Evolutionary conservation across 1,284 basidiomycete genomes (phyloP).

Genomic region (Boletellus sp.): DNA sequence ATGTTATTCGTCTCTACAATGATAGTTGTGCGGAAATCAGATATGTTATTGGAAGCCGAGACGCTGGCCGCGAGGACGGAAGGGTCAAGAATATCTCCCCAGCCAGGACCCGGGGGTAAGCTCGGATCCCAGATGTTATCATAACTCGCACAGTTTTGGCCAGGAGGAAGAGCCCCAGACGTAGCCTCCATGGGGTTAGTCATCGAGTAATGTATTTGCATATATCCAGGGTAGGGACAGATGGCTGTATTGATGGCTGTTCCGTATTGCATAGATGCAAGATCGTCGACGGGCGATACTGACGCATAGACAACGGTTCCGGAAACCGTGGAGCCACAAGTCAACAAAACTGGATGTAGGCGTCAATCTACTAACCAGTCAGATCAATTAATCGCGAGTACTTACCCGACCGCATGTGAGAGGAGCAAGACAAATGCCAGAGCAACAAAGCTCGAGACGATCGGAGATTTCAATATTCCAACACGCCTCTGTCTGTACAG

Average conservation of each 20-base stretch:
- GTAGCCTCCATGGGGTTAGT: neutral
- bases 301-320: conserved; percentile 3
- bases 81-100: neutral
- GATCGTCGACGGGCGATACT: neutral
- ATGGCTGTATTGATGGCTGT: conserved; percentile 1
- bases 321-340: conserved; percentile 4
- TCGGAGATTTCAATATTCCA: neutral
- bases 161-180: neutral
- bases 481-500: neutral
- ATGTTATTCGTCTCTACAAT: neutral
- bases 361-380: neutral
- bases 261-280: conserved; percentile 1
- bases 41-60: conserved; percentile 1
- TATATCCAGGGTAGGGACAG: conserved; percentile 3
- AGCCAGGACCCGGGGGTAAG: conserved; percentile 1
- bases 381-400: neutral
- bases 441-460: conserved; percentile 1
- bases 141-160: conserved; percentile 2
- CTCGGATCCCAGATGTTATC: neutral
- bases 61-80: conserved; percentile 1
- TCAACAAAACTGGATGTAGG: neutral
- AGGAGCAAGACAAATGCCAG: conserved; percentile 1
- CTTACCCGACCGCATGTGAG: conserved; percentile 1
- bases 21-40: neutral
- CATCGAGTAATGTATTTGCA: neutral